Evolutionary conservation across 1,284 basidiomycete genomes (phyloP).

Genomic region (Abortiporus biennis): DNA sequence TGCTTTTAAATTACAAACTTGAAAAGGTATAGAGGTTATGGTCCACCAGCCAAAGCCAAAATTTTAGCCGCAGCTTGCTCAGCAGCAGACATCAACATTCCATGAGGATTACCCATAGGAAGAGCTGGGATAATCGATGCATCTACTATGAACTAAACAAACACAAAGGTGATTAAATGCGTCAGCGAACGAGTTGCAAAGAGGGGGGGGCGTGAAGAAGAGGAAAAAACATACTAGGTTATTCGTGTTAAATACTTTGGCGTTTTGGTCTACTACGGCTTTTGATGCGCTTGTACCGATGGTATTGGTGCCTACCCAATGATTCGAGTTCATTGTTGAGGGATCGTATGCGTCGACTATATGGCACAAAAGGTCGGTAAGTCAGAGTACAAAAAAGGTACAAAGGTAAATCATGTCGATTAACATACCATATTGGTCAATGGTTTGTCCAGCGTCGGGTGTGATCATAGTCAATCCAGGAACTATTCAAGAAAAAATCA

Average conservation of each 20-base stretch:
- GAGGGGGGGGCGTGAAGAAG: background rate
- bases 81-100: slow-evolving; percentile 45
- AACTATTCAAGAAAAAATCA: slow-evolving; percentile 27
- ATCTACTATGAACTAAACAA: slow-evolving; percentile 30
- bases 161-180: background rate
- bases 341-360: slow-evolving; percentile 43
- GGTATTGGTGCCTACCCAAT: slow-evolving; percentile 50
- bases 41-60: slow-evolving; percentile 45
- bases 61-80: slow-evolving; percentile 51
- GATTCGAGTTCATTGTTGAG: slow-evolving; percentile 44
- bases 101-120: slow-evolving; percentile 50
- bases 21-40: no score
- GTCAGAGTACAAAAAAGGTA: no score
- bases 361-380: background rate
- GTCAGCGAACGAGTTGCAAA: background rate
- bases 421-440: slow-evolving; percentile 40
- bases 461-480: slow-evolving; percentile 47
- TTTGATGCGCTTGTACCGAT: slow-evolving; percentile 33
- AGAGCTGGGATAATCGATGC: slow-evolving; percentile 37
- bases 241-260: slow-evolving; percentile 51
- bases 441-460: slow-evolving; percentile 49
- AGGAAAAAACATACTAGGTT: slow-evolving; percentile 39
- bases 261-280: slow-evolving; percentile 51
- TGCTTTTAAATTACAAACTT: no score
- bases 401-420: background rate